These are phyloP conservation scores for Vachellia pachyceras DNA, from an alignment of 306 rosid species.

Conservation along the genomic window DNA sequence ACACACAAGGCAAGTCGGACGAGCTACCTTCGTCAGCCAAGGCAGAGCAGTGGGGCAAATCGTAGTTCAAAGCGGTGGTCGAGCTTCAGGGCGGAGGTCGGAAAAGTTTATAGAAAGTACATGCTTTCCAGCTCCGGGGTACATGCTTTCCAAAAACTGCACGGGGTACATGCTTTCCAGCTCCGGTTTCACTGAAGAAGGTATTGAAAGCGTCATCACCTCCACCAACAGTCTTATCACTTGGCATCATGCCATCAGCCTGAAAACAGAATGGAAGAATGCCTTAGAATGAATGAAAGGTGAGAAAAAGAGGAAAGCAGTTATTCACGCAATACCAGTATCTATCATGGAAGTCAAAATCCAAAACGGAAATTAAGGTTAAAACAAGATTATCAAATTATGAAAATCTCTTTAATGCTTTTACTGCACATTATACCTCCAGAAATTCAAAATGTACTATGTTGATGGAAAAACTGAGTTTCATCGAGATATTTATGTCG, in stretches of 20 bases:
- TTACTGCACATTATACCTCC: background rate
- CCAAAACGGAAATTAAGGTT: background rate
- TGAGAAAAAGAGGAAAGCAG: background rate
- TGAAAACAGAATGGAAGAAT: constrained; percentile 14
- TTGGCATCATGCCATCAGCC: constrained; percentile 89
- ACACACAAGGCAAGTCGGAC: no score
- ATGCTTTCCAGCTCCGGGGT: no score
- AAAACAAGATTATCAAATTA: background rate
- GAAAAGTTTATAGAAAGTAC: no score
- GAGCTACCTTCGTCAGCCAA: no score
- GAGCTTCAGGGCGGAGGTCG: no score
- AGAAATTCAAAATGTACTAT: background rate
- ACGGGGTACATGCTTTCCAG: constrained; percentile 86
- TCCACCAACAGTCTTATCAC: constrained; percentile 55
- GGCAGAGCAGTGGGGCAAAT: no score
- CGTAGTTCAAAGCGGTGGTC: no score
- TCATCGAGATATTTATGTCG: background rate
- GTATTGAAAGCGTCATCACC: constrained; percentile 90
- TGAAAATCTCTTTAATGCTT: background rate
- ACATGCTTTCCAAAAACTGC: constrained; percentile 82
- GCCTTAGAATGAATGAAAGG: background rate
- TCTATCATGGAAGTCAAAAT: background rate
- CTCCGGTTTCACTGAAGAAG: constrained; percentile 86
- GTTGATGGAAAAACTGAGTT: background rate
- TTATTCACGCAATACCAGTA: background rate